These are phyloP conservation scores for Nemania sp. DNA, from an alignment of 2,329 filamentous ascomycete species.

Conservation along the genomic window DNA sequence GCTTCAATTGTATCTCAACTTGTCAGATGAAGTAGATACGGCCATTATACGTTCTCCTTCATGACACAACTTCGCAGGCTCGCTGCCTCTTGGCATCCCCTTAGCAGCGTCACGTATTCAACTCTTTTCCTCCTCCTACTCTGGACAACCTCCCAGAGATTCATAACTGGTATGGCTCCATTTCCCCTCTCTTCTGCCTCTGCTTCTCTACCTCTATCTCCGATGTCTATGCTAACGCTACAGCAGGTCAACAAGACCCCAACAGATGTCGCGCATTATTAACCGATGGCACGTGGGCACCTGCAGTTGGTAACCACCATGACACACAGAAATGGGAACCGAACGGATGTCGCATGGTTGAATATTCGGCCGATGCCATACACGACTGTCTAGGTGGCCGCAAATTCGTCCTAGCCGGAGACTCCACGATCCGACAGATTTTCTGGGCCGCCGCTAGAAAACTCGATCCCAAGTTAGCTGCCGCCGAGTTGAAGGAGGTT, in stretches of 20 bases:
- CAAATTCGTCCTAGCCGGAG: conserved; percentile 70
- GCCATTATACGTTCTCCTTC: conserved; percentile 30
- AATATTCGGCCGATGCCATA: conserved; percentile 66
- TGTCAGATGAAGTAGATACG: conserved; percentile 39
- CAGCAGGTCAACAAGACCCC: conserved; percentile 44
- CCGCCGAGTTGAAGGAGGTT: conserved; percentile 50
- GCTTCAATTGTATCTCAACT: conserved; percentile 27
- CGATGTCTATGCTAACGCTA: conserved; percentile 36
- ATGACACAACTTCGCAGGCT: conserved; percentile 44
- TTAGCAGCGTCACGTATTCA: conserved; percentile 41
- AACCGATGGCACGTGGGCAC: conserved; percentile 46
- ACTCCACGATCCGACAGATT: conserved; percentile 69
- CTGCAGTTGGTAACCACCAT: conserved; percentile 17
- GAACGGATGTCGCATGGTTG: conserved; percentile 68
- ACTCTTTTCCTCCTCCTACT: conserved; percentile 40
- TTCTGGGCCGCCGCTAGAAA: conserved; percentile 68
- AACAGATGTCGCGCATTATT: conserved; percentile 47
- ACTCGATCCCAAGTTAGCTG: conserved; percentile 57
- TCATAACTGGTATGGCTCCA: conserved; percentile 35
- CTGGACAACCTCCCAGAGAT: conserved; percentile 38
- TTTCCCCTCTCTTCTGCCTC: neutral
- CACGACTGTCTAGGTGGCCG: conserved; percentile 63
- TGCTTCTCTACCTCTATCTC: neutral
- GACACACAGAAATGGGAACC: conserved; percentile 65
- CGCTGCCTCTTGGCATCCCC: conserved; percentile 43